phyloP scores from a whole-genome alignment of 805 yeast genomes.

The Gaillardinia entomophila region DNA sequence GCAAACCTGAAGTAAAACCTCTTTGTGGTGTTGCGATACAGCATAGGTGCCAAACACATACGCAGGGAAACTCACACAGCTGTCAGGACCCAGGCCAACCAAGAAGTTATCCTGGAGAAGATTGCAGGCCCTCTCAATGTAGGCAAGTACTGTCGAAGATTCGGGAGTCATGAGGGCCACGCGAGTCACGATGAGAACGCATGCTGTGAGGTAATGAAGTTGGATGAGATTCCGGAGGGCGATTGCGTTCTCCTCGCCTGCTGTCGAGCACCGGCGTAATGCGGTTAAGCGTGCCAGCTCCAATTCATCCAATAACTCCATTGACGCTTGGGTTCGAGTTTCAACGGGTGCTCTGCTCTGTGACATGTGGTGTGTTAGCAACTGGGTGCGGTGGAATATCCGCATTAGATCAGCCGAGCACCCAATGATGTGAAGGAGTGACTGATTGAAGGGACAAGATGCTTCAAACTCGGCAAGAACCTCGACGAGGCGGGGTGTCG shows the following conservation, averaged over 20 bases:
- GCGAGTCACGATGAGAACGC: too few species aligned
- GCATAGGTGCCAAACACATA: neutral
- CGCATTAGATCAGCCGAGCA: neutral
- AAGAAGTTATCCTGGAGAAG: neutral
- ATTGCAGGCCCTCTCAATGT: neutral
- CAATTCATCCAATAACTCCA: too few species aligned
- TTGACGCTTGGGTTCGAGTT: too few species aligned
- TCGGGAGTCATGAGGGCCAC: too few species aligned
- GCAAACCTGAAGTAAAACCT: neutral
- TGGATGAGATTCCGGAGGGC: too few species aligned
- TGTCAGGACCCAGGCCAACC: neutral
- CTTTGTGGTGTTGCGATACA: neutral
- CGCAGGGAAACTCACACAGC: neutral
- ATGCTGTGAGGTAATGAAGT: too few species aligned
- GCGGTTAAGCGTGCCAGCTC: too few species aligned
- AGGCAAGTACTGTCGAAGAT: too few species aligned
- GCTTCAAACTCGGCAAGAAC: neutral
- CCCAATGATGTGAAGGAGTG: neutral
- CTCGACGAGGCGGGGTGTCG: neutral
- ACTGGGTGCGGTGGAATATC: neutral
- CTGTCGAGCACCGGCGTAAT: too few species aligned
- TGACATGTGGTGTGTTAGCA: too few species aligned
- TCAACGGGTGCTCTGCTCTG: too few species aligned
- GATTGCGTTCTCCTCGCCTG: too few species aligned
- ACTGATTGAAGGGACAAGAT: neutral